A percentile compares a stretch with the other conserved stretches of the same genome.
Conservation (phyloP, 225 moss, liverwort and hornwort species). For the Neckera pumila region DNA sequence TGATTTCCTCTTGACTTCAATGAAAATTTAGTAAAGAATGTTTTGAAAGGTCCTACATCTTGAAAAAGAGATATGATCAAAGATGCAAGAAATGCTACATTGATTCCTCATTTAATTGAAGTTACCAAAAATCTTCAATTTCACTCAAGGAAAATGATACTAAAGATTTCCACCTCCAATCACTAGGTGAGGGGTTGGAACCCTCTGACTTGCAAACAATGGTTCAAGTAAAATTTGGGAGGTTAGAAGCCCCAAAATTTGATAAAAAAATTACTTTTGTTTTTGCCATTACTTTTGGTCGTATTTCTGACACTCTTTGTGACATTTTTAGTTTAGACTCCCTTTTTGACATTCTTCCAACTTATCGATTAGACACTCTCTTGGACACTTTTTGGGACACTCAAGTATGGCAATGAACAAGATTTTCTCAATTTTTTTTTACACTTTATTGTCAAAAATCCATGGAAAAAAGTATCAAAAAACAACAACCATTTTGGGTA, state of each 20-base stretch:
- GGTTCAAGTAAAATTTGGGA: rapidly evolving
- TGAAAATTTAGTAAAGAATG: neutral
- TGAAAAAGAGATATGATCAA: no score
- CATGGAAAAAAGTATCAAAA: rapidly evolving
- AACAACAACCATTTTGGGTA: neutral
- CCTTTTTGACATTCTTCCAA: neutral
- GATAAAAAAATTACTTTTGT: neutral
- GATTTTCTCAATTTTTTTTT: neutral
- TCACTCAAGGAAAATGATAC: neutral
- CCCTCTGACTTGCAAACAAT: neutral
- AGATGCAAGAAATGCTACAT: neutral
- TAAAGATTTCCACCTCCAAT: neutral
- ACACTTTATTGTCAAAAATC: neutral
- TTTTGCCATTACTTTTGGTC: neutral
- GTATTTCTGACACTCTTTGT: neutral
- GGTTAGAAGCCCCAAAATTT: neutral
- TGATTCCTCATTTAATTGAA: neutral
- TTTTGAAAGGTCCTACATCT: neutral
- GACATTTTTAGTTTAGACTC: rapidly evolving
- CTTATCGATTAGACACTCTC: rapidly evolving
- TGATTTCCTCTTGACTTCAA: neutral
- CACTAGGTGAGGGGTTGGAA: rapidly evolving
- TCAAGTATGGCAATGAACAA: no score
- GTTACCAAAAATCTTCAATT: neutral
- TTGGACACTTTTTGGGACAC: no score